Conservation (phyloP, 495 filamentous ascomycete species). For the Trichoderma parareesei region DNA sequence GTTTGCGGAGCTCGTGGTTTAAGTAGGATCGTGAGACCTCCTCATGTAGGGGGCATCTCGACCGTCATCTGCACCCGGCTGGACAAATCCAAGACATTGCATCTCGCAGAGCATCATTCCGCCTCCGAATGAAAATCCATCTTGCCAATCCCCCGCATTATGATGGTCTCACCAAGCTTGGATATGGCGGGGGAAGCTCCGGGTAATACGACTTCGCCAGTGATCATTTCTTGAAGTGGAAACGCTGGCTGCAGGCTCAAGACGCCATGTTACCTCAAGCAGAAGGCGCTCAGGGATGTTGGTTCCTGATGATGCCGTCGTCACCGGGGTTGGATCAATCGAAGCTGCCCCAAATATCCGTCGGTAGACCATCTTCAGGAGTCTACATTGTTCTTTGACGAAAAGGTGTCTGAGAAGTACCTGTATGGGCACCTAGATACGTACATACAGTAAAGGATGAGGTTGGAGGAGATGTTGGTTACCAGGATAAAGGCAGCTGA, state of each 20-base stretch:
- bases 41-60: neutral
- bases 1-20: neutral
- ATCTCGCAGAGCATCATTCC: neutral
- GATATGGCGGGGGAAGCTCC: neutral
- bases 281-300: neutral
- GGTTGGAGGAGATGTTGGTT: neutral
- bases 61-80: neutral
- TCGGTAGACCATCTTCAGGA: neutral
- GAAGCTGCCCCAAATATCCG: neutral
- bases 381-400: neutral
- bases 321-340: neutral
- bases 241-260: constrained; percentile 4
- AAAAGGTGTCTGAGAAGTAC: neutral
- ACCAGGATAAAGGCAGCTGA: neutral
- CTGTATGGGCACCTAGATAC: neutral
- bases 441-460: neutral
- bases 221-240: neutral
- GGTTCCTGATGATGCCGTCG: neutral
- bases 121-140: neutral
- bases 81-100: neutral
- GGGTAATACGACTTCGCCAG: constrained; percentile 4
- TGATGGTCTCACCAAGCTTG: neutral
- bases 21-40: neutral
- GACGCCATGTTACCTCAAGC: neutral
- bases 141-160: neutral